Base-by-base conservation (phyloP, 208 protist species). In the Trypanosoma cruzi region DNA sequence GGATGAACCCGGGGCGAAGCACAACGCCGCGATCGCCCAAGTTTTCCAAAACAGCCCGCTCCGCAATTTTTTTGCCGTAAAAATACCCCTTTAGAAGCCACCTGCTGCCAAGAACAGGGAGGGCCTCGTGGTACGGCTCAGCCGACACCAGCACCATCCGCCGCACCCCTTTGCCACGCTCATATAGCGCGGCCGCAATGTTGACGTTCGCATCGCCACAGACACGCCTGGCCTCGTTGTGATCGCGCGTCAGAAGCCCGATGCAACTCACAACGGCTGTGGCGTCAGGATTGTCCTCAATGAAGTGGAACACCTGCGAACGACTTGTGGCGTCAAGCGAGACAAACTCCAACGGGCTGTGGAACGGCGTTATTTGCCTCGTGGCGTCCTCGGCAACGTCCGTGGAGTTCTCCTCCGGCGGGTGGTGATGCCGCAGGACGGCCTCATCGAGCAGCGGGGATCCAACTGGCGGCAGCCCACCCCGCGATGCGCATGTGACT, bases 171-270 rank as follows among this genome's bases (percentile, higher is more conserved):
- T 42, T 60, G 4, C 69, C 20, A 22, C 83, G 46, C 70, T 90
- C 77, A 14, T 77, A 79, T 8, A 93, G 72, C 4, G 83, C 90
- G 11, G 85, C 84, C 2, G 86, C 81, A 64, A 96, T 92, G 75
- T 96, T 90, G 20, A 76, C 68, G 79, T 91, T 94, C 26, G 86
- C 78, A 59, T 93, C 88, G 8, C 85, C 90, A 60, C 93, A 94
- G 13, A 84, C 52, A 22, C 75, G 62, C 4, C 85, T 78, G n/a
- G 88, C 88, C 24, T 76, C 73, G 22, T 84, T 76, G 79, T 93
- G 88, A 72, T 90, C 73, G 26, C 79, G 70, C 32, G 86, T 89
- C 42, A 94, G 78, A 18, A 71, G 26, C 13, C 90, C 90, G n/a
- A 96, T 71, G 31, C 79, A 70, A 75, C 81, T 90, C 42, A 96